Percentiles rank a stretch among this genome's conserved stretches.
phyloP scores from a whole-genome alignment of 306 rosid species.

The Gleditsia sinensis region DNA sequence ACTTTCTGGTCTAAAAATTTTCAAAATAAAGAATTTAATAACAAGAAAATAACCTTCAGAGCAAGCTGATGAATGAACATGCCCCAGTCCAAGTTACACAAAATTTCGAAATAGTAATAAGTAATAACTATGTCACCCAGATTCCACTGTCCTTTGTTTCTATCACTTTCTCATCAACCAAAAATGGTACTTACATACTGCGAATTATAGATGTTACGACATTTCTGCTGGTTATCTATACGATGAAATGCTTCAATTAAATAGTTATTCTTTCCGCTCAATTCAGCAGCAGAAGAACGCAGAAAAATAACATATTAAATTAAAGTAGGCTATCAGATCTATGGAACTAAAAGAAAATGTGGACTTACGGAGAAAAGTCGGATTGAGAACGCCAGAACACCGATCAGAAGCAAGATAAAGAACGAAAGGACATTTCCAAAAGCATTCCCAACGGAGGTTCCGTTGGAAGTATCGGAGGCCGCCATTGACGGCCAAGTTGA shows the following conservation, averaged over 20 bases:
- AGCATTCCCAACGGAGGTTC: conserved; percentile 61
- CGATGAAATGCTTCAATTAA: conserved; percentile 17
- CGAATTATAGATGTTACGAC: not conserved
- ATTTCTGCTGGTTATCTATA: not conserved
- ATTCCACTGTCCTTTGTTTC: not conserved
- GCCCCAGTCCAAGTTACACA: conserved; percentile 7
- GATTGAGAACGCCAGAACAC: conserved; percentile 98
- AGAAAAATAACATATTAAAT: not conserved
- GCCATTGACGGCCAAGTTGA: conserved; percentile 82
- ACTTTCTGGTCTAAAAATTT: not conserved
- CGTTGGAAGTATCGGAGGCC: conserved; percentile 67
- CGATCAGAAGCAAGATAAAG: conserved; percentile 90
- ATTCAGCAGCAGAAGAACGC: conserved; percentile 17
- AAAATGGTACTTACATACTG: not conserved
- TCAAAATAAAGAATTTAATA: not conserved
- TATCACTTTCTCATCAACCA: not conserved
- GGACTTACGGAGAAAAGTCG: conserved; percentile 92
- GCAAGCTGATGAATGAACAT: not conserved
- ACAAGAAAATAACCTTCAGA: not conserved
- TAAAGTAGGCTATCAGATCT: conserved; percentile 46
- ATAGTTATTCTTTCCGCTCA: not conserved
- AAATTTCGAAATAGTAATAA: not conserved
- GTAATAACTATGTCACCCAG: not conserved
- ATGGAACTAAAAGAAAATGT: conserved; percentile 7
- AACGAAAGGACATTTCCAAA: conserved; percentile 80